Evolutionary conservation across 768 basidiomycete species (phyloP), one percentile per base, ranked within the genome.

Genomic region (Suillus discolor): DNA sequence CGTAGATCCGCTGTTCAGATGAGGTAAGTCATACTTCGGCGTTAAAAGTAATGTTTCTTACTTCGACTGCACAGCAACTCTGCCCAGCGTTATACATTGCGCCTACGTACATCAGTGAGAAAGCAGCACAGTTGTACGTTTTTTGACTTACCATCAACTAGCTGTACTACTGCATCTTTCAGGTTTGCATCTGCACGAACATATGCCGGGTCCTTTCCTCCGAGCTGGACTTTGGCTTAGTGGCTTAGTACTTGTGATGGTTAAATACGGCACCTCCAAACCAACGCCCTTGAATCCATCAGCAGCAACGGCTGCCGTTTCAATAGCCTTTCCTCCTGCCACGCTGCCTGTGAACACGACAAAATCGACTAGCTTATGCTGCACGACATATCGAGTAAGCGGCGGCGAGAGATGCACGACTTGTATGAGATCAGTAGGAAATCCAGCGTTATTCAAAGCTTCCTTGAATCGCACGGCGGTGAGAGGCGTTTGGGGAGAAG

Each of bases 31-130:
- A 11, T 9, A 25, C 42, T 20, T 53, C 34, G 7, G 31, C 9
- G 6, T 20, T 44, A 34, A 61, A 42, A 34, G 20, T 18, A 34
- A 25, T 25, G 18, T 49, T 39, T 42, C 80, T 18, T 67, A 91
- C 92, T 82, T 99, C 97, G 66, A 99, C 82, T 0, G 92, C 88
- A 73, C 97, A 98, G 77, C 97, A 99, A 68, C 94, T 96, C 78
- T 99, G 97, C 2, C 97, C 97, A 18, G 96, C 96, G 78, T 99
- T 99, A 83, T 95, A 99, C 79, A 96, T 89, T 5, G 94, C 90
- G 44, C 94, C 93, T 94, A 70, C 1, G 47, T 25, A 42, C 51
- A 31, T 1, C 9, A 15, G 13, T 65, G 5, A 63, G 45, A 39
- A 36, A 3, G 11, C 51, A 38, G 53, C 54, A 38, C 23, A 20